Evolutionary conservation across 2,329 filamentous ascomycete genomes (phyloP).

Genomic region (Penicillium sp.): DNA sequence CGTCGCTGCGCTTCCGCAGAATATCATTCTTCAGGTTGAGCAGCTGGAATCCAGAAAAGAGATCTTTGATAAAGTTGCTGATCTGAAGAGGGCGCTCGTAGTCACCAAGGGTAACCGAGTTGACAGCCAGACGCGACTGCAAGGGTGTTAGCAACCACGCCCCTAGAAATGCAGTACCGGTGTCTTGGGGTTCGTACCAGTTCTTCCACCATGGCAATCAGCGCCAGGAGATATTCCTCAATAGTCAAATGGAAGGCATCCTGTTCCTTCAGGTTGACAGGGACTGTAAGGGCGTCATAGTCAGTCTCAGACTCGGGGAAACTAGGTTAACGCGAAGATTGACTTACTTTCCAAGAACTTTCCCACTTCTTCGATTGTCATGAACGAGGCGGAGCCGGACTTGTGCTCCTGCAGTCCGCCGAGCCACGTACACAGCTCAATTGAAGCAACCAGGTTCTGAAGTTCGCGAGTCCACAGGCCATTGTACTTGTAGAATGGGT

Average conservation of each 20-base stretch:
- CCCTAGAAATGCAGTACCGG: not conserved
- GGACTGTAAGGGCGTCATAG: conserved; percentile 55
- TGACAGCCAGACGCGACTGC: conserved; percentile 80
- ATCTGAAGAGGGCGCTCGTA: conserved; percentile 83
- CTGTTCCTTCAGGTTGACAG: conserved; percentile 82
- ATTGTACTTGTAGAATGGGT: conserved; percentile 99
- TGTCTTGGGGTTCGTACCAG: conserved; percentile 51
- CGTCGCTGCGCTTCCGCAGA: conserved; percentile 81
- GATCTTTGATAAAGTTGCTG: conserved; percentile 87
- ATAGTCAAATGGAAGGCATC: conserved; percentile 95
- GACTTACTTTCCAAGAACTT: conserved; percentile 68
- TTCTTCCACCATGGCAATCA: conserved; percentile 87
- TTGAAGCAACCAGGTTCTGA: conserved; percentile 68
- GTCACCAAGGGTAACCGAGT: conserved; percentile 89
- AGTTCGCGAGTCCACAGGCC: conserved; percentile 78
- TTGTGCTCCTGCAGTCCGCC: conserved; percentile 65
- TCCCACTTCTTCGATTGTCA: conserved; percentile 87
- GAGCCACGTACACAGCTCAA: conserved; percentile 70
- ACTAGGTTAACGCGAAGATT: conserved; percentile 4
- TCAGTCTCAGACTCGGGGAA: not conserved
- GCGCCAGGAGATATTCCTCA: conserved; percentile 89
- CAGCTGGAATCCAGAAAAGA: conserved; percentile 94
- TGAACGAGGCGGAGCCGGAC: conserved; percentile 62
- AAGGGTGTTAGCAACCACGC: not conserved
- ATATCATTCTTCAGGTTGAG: conserved; percentile 97